These are phyloP conservation scores for Oryza officinalis DNA, from an alignment of 176 grass and related monocot species.

Conservation along the genomic window DNA sequence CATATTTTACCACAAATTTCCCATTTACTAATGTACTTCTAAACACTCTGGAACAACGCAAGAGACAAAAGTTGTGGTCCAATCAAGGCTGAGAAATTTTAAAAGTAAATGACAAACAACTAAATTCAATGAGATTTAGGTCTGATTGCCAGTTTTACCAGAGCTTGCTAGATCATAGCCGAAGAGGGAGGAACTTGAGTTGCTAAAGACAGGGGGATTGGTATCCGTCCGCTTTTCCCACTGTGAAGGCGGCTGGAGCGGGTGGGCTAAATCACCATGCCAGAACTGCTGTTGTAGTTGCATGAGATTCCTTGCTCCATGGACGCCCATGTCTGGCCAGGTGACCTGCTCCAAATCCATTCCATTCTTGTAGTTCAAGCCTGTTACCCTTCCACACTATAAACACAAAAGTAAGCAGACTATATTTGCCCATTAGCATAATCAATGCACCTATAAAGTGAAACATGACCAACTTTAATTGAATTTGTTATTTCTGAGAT, in stretches of 20 bases:
- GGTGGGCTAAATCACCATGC: conserved; percentile 61
- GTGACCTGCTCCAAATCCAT: conserved; percentile 56
- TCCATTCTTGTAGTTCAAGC: conserved; percentile 46
- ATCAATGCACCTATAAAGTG: conserved; percentile 5
- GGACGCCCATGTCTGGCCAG: conserved; percentile 50
- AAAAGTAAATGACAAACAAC: conserved; percentile 38
- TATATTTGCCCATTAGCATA: conserved; percentile 2
- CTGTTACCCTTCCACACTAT: conserved; percentile 61
- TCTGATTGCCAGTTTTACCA: conserved; percentile 46
- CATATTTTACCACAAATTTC: conserved; percentile 28
- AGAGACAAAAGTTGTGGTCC: conserved; percentile 30
- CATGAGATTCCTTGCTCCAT: conserved; percentile 54
- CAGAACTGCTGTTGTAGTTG: conserved; percentile 73
- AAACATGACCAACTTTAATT: not conserved
- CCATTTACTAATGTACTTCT: conserved; percentile 29
- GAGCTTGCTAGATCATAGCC: conserved; percentile 65
- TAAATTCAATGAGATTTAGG: conserved; percentile 29
- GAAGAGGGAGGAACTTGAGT: conserved; percentile 57
- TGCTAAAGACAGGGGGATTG: conserved; percentile 50
- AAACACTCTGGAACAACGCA: conserved; percentile 27
- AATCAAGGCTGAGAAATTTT: conserved; percentile 22
- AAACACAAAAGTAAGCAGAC: conserved; percentile 29
- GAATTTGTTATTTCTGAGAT: not conserved
- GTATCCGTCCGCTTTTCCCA: conserved; percentile 55
- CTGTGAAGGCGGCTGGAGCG: conserved; percentile 17